Evolutionary conservation across 2,329 filamentous ascomycete species (phyloP), one percentile per base, ranked within the genome.

Genomic region (Aspergillus fructus): DNA sequence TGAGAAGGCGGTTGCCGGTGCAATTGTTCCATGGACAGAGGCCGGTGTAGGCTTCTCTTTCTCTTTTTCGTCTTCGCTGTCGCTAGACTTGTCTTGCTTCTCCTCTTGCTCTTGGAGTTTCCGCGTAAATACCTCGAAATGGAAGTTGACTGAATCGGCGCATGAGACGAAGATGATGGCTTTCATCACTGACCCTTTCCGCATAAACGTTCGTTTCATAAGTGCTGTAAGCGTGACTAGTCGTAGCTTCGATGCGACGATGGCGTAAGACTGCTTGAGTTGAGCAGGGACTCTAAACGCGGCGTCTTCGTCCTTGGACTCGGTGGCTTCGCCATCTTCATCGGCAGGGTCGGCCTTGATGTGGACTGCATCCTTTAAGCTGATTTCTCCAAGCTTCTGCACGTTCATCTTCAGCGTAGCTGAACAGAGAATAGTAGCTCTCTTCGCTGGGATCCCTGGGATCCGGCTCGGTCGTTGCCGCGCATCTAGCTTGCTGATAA

Each of bases 381-480:
- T 96, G 76, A 97, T 96, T 70, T 97, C 92, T 42, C 93, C 93
- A 5, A 99, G 79, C 65, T 89, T 89, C 72, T 97, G 93, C 1
- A 97, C 94, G 66, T 93, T 94, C 86, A 96, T 93, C 78, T 97
- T 97, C 87, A 99, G 90, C 0, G 94, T 99, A 3, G 94, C 94
- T 4, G 94, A 99, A 74, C 94, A 99, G 3, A 99, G 83, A 4
- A 99, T 83, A 0, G 94, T 97, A 55, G 93, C 85, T 62, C 92
- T 84, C 53, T 85, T 85, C 0, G 91, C 88, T 7, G 96, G 81
- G 4, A 89, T 79, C 17, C 83, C 83, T 4, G 84, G 84, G 39
- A 88, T 80, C 2, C 86, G 85, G 39, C 83, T 82, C 30, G 84
- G 85, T 55, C 82, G 84, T 55, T 83, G 82, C 39, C 88, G 83